These are phyloP conservation scores for Dendrobium officinale DNA, from an alignment of 106 monocot genomes.

Conservation along the genomic window DNA sequence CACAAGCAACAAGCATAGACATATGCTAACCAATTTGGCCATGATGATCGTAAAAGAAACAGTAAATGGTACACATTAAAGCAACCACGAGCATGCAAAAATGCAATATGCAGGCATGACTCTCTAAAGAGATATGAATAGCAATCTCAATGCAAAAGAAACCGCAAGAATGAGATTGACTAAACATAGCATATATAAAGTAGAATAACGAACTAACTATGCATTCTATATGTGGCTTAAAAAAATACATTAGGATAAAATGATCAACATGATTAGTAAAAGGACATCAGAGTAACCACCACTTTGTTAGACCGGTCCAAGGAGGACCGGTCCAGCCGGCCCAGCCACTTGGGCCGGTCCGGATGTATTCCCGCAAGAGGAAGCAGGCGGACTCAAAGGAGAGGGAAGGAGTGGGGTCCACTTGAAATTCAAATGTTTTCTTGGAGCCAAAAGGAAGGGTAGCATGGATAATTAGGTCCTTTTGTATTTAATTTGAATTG, in stretches of 20 bases:
- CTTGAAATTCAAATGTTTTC: no score
- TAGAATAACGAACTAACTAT: not conserved
- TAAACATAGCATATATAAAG: not conserved
- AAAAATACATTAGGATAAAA: not conserved
- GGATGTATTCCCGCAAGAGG: no score
- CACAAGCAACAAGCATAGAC: conserved; percentile 9
- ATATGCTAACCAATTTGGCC: not conserved
- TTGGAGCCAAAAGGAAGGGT: no score
- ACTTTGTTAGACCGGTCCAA: not conserved
- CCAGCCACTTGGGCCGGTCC: no score
- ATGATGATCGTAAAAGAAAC: not conserved
- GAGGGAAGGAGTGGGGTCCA: no score
- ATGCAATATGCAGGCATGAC: not conserved
- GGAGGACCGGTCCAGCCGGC: no score
- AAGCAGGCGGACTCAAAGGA: no score
- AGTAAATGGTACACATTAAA: not conserved
- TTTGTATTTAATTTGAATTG: no score
- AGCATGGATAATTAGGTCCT: no score
- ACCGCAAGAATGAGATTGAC: not conserved
- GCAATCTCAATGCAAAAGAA: not conserved
- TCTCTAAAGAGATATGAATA: not conserved
- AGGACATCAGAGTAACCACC: not conserved
- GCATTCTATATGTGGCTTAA: not conserved
- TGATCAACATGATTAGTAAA: not conserved
- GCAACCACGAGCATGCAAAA: not conserved